A percentile compares a stretch with the other conserved stretches of the same genome.
Conservation (phyloP, 768 basidiomycete genomes). For the Megacollybia marginata region DNA sequence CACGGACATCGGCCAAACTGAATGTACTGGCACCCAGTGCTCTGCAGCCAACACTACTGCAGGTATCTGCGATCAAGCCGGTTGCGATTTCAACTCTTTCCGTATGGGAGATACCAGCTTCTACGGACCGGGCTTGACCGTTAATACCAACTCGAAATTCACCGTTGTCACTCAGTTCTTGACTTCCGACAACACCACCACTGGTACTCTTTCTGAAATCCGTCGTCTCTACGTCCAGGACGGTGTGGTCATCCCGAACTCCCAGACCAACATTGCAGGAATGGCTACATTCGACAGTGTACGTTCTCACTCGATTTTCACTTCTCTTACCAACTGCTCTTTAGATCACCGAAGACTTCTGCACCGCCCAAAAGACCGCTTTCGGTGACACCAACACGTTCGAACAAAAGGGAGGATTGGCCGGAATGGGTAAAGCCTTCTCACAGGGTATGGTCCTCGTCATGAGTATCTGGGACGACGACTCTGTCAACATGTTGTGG, state of each 20-base stretch:
- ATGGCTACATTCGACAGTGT: slow-evolving; percentile 9
- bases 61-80: slow-evolving; percentile 34
- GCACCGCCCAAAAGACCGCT: slow-evolving; percentile 21
- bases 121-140: slow-evolving; percentile 30
- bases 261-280: slow-evolving; percentile 28
- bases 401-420: slow-evolving; percentile 24
- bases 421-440: slow-evolving; percentile 15
- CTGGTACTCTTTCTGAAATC: slow-evolving; percentile 31
- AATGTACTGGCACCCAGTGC: slow-evolving; percentile 27
- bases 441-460: slow-evolving; percentile 25
- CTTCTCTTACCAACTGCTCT: slow-evolving; percentile 16
- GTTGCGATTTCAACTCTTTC: slow-evolving; percentile 43
- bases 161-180: slow-evolving; percentile 40
- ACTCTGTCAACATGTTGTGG: slow-evolving; percentile 4
- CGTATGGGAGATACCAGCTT: slow-evolving; percentile 34
- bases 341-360: slow-evolving; percentile 30
- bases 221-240: slow-evolving; percentile 37
- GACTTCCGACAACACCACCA: slow-evolving; percentile 27
- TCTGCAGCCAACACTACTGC: slow-evolving; percentile 17
- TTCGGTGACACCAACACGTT: slow-evolving; percentile 32
- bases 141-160: slow-evolving; percentile 31
- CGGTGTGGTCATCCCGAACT: slow-evolving; percentile 33
- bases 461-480: slow-evolving; percentile 26
- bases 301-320: slow-evolving; percentile 10
- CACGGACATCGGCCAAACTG: slow-evolving; percentile 25